Evolutionary conservation across 1,139 yeast genomes (phyloP).

Genomic region (Saccharomyces hybrid): DNA sequence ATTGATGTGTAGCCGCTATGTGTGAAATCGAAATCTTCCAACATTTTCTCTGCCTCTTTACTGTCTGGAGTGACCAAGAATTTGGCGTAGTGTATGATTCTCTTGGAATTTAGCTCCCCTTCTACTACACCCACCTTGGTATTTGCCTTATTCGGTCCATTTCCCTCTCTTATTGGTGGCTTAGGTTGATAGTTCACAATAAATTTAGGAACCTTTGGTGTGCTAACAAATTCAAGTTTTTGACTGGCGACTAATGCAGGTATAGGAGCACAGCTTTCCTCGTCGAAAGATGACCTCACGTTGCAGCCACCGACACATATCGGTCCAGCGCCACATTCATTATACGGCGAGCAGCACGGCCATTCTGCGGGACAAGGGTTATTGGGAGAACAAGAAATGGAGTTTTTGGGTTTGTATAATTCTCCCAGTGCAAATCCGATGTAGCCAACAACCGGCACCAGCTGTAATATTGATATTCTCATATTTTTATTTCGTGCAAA

Average conservation of each 20-base stretch:
- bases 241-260: slow-evolving; percentile 32
- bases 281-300: slow-evolving; percentile 53
- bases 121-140: slow-evolving; percentile 1
- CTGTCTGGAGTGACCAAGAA: slow-evolving; percentile 19
- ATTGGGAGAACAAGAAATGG: slow-evolving; percentile 42
- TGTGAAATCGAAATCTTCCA: slow-evolving; percentile 24
- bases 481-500: not conserved
- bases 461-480: not conserved
- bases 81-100: slow-evolving; percentile 23
- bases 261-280: slow-evolving; percentile 58
- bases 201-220: slow-evolving; percentile 3
- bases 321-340: slow-evolving; percentile 78
- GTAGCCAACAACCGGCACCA: not conserved
- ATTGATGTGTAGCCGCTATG: slow-evolving; percentile 27
- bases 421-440: slow-evolving; percentile 6
- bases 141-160: not conserved
- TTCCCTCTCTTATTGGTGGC: not conserved
- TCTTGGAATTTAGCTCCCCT: slow-evolving; percentile 13
- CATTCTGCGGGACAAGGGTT: slow-evolving; percentile 56
- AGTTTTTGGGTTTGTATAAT: slow-evolving; percentile 16
- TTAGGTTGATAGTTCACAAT: not conserved
- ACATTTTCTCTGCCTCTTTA: slow-evolving; percentile 17
- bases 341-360: slow-evolving; percentile 83
- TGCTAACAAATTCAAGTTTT: slow-evolving; percentile 15
- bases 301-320: slow-evolving; percentile 81